Conservation (phyloP, 768 basidiomycete genomes). For the Agrocybe pediades region DNA sequence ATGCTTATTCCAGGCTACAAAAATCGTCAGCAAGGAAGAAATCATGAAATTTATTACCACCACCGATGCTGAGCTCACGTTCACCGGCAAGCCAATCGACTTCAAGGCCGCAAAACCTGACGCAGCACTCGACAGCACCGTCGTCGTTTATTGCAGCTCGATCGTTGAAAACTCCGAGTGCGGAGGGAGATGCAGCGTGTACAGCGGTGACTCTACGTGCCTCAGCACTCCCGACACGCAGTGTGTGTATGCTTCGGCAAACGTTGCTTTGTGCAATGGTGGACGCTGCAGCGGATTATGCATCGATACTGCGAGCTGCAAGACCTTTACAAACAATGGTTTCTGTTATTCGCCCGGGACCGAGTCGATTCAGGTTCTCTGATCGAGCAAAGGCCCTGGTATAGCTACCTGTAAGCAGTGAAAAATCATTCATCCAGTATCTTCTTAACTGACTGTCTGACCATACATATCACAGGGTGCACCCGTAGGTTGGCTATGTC, state of each 20-base stretch:
- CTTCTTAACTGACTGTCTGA: no score
- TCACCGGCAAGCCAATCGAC: slow-evolving; percentile 25
- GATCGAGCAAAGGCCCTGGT: no score
- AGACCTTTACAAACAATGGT: slow-evolving; percentile 19
- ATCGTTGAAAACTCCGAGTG: slow-evolving; percentile 24
- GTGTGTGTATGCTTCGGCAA: slow-evolving; percentile 30
- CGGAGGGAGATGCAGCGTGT: slow-evolving; percentile 31
- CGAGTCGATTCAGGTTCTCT: slow-evolving; percentile 26
- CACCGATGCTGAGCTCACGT: neutral
- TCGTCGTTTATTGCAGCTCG: slow-evolving; percentile 29
- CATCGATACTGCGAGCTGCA: slow-evolving; percentile 21
- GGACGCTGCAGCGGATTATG: slow-evolving; percentile 25
- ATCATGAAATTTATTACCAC: no score
- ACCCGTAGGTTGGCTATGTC: no score
- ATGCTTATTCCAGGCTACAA: no score
- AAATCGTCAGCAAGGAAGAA: no score
- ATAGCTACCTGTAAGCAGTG: no score
- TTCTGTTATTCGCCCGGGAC: slow-evolving; percentile 34
- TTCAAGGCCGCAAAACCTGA: neutral
- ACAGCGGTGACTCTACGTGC: slow-evolving; percentile 28
- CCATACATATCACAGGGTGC: no score
- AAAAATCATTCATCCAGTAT: no score
- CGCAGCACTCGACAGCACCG: slow-evolving; percentile 17
- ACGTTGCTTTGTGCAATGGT: slow-evolving; percentile 30
- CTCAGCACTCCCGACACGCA: slow-evolving; percentile 26